Evolutionary conservation across 2,329 filamentous ascomycete species (phyloP).

Genomic region (Sphaerostilbella broomeana): DNA sequence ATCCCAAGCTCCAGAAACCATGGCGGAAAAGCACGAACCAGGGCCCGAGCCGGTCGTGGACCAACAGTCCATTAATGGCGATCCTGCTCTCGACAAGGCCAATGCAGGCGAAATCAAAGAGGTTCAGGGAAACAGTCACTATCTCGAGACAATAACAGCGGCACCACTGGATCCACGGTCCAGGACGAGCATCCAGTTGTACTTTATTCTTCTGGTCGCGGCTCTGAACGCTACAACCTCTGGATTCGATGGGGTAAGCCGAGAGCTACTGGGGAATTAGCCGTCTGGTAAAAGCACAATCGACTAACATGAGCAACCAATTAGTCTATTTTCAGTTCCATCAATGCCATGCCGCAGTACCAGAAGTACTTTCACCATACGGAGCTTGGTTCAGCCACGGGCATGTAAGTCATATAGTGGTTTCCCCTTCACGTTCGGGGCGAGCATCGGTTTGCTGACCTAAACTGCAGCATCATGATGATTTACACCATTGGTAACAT

Average conservation of each 20-base stretch:
- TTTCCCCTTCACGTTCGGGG: too few relatives aligned
- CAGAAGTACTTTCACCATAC: constrained; percentile 23
- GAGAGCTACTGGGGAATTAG: not conserved
- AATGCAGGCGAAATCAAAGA: constrained; percentile 19
- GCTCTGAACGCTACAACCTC: constrained; percentile 33
- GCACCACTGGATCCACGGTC: constrained; percentile 28
- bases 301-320: not conserved
- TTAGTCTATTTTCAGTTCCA: constrained; percentile 26
- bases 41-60: constrained; percentile 7
- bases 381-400: constrained; percentile 23
- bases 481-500: constrained; percentile 41
- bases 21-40: constrained; percentile 10
- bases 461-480: constrained; percentile 33
- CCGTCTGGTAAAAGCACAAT: not conserved
- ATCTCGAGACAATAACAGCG: constrained; percentile 22
- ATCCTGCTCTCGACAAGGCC: constrained; percentile 16
- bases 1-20: not conserved
- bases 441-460: too few relatives aligned
- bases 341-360: constrained; percentile 27
- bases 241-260: constrained; percentile 31
- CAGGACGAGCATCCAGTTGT: constrained; percentile 30
- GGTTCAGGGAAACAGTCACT: constrained; percentile 24
- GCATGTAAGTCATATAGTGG: constrained; percentile 21
- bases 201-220: constrained; percentile 30
- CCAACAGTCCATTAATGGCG: constrained; percentile 14